Percentiles rank a stretch among this genome's conserved stretches.
These are phyloP conservation scores for Alternaria sp. DNA, from an alignment of 2,329 filamentous ascomycete species.

Conservation along the genomic window DNA sequence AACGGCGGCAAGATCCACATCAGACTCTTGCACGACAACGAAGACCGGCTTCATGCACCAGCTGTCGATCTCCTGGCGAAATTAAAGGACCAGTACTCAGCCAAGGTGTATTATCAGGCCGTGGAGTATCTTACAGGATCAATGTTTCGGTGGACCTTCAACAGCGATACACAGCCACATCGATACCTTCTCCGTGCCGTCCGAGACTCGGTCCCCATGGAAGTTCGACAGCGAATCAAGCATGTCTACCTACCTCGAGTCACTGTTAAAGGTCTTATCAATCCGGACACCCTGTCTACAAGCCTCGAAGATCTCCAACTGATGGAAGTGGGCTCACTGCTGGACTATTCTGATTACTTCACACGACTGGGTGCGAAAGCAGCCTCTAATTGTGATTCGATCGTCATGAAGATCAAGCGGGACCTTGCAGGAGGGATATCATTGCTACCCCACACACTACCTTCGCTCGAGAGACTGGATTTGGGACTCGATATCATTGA, in stretches of 20 bases:
- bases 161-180: not conserved
- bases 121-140: not conserved
- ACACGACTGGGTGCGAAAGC: not conserved
- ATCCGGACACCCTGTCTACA: not conserved
- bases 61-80: not conserved
- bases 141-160: not conserved
- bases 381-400: rapidly evolving
- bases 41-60: not conserved
- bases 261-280: not conserved
- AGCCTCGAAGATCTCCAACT: rapidly evolving
- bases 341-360: not conserved
- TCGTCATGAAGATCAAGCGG: not conserved
- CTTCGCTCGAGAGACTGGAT: not conserved
- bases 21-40: not conserved
- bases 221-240: not conserved
- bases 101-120: not conserved
- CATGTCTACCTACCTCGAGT: not conserved
- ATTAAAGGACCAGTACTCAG: not conserved
- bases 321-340: rapidly evolving
- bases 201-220: not conserved
- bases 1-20: not conserved
- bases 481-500: not conserved
- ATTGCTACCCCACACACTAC: not conserved
- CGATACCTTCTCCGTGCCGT: not conserved
- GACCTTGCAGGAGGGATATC: not conserved